These are phyloP conservation scores for Pleurotus salmoneostramineus DNA, from an alignment of 768 basidiomycete genomes.

Conservation along the genomic window DNA sequence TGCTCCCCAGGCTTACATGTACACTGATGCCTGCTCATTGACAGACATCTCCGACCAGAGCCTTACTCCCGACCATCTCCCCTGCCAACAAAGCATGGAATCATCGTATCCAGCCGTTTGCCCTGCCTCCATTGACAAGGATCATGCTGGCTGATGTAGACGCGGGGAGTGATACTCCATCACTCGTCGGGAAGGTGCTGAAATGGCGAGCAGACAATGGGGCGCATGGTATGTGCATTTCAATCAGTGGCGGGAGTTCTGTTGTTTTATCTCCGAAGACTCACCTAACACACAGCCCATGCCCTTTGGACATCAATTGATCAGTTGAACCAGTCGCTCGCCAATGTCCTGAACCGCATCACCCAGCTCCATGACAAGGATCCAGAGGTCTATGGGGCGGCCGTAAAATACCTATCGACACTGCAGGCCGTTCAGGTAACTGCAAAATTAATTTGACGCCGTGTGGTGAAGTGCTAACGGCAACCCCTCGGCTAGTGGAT, in stretches of 20 bases:
- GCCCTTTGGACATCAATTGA: conserved; percentile 64
- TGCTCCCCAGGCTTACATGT: background rate
- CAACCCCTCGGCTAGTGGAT: conserved; percentile 41
- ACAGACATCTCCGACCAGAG: conserved; percentile 19
- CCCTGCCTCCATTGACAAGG: conserved; percentile 78
- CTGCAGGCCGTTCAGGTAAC: conserved; percentile 54
- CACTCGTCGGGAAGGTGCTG: conserved; percentile 86
- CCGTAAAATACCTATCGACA: conserved; percentile 60
- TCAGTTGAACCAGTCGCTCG: conserved; percentile 56
- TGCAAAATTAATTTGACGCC: background rate
- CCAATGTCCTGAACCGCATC: conserved; percentile 46
- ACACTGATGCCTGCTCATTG: background rate
- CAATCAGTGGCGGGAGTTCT: background rate
- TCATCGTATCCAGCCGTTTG: conserved; percentile 61
- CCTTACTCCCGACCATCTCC: conserved; percentile 50
- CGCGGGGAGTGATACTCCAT: conserved; percentile 94
- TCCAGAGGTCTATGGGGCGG: conserved; percentile 45
- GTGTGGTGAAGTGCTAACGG: conserved; percentile 4
- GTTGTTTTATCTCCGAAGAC: background rate
- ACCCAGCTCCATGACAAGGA: conserved; percentile 45
- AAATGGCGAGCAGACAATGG: conserved; percentile 77
- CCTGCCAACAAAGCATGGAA: conserved; percentile 75
- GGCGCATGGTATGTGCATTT: conserved; percentile 42
- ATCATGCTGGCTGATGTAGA: conserved; percentile 95
- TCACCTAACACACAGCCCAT: conserved; percentile 38